Base-by-base conservation (phyloP, 306 rosid species). In the Gillenia trifoliata region DNA sequence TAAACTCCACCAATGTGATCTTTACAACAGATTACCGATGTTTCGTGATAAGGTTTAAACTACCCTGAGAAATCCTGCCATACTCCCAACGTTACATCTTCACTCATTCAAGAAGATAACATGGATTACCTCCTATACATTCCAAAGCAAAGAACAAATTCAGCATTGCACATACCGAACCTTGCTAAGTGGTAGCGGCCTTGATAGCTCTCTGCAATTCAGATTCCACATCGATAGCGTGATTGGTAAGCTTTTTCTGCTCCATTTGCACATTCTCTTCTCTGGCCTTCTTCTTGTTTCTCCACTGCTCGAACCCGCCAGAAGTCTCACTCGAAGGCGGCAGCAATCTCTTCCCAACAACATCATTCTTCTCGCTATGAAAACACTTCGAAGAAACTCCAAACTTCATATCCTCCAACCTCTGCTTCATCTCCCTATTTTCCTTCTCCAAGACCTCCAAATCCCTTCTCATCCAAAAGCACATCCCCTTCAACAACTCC, bases 151-250 rank as follows among this genome's bases (percentile, higher is more conserved):
- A 40, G 67, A 72, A 79, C 71, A 50, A 63, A 29, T 15, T 40
- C 54, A 78, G 75, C 66, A 63, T 71, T 66, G 62, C n/a, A 73
- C 66, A 68, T 36, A 23, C 71, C 78, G 45, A 79, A 85, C 81
- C 89, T 86, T 68, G 71, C 78, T 81, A 87, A 56, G 86, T 68
- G 31, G 97, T 81, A 76, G 96, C 92, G 68, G 90, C 94, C 77
- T 85, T 90, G 60, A 94, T 87, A 57, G 97, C 97, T 80, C 87
- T 90, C 89, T 94, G 79, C 89, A 94, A 81, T 79, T 94, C 93
- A 22, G 90, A 88, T 78, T 94, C 96, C 69, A 94, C 52, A 67
- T 94, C 90, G 54, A 81, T 79, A 9, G 56, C 86, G 15, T 67
- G 77, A 67, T 36, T 79, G 2, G 65, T 75, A 3, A 87, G 57